Conservation (phyloP, 345 rosid species). For the Arabis alpina region DNA sequence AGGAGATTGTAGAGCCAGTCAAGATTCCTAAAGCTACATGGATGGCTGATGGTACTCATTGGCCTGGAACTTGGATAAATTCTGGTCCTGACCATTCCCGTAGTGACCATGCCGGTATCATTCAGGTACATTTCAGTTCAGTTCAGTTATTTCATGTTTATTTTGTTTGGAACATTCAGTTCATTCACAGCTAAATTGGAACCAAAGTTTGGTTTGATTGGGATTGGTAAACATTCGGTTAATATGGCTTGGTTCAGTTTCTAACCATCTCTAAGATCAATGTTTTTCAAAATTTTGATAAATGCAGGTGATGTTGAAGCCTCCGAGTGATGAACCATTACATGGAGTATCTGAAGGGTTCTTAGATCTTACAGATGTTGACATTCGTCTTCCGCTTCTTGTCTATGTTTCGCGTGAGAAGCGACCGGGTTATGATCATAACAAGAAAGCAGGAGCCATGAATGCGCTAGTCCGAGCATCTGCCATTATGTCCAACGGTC, state of each 20-base stretch:
- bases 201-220: not conserved
- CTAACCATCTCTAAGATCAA: constrained; percentile 1
- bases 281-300: constrained; percentile 30
- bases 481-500: constrained; percentile 98
- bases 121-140: constrained; percentile 63
- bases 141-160: not conserved
- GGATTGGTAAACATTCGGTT: not conserved
- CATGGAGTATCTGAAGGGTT: constrained; percentile 71
- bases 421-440: constrained; percentile 97
- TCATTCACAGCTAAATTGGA: not conserved
- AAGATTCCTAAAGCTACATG: constrained; percentile 98
- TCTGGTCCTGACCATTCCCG: constrained; percentile 73
- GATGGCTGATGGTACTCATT: constrained; percentile 99
- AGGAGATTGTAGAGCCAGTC: constrained; percentile 65
- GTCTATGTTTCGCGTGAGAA: constrained; percentile 98
- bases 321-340: constrained; percentile 93
- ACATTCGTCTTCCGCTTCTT: constrained; percentile 93
- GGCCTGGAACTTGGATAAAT: constrained; percentile 96
- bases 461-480: constrained; percentile 98
- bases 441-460: constrained; percentile 99
- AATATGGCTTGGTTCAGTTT: constrained; percentile 4
- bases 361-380: constrained; percentile 81
- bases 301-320: constrained; percentile 94
- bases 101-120: constrained; percentile 96
- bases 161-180: constrained; percentile 18